These are phyloP conservation scores for Hortaea sp. DNA, from an alignment of 2,329 filamentous ascomycete species.

Conservation along the genomic window DNA sequence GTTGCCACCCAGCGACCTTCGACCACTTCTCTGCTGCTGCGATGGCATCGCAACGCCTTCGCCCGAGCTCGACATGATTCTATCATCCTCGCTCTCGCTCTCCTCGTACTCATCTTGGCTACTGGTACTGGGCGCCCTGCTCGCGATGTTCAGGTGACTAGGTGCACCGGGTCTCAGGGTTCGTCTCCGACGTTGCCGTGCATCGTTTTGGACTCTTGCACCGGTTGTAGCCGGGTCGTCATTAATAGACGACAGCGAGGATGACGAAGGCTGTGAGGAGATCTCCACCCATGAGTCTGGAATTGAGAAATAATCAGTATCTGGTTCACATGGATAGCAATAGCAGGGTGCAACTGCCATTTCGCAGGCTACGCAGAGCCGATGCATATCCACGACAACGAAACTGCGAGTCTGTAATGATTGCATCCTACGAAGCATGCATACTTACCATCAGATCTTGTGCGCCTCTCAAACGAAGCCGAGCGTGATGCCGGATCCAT, in stretches of 20 bases:
- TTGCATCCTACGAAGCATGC: neutral
- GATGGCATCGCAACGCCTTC: slow-evolving; percentile 39
- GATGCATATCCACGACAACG: too few species aligned
- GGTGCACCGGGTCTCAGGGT: slow-evolving; percentile 32
- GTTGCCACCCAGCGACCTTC: slow-evolving; percentile 9
- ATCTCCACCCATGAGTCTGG: slow-evolving; percentile 91
- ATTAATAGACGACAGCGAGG: slow-evolving; percentile 71
- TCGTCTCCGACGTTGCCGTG: slow-evolving; percentile 50
- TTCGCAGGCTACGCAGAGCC: too few species aligned
- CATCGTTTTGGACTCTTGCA: slow-evolving; percentile 60
- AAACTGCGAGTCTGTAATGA: too few species aligned
- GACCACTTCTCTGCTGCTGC: slow-evolving; percentile 7
- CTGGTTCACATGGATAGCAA: neutral
- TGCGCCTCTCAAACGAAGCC: slow-evolving; percentile 20
- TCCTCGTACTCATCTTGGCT: slow-evolving; percentile 94
- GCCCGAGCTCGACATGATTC: slow-evolving; percentile 53
- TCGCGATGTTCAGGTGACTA: slow-evolving; percentile 30
- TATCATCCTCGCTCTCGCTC: slow-evolving; percentile 82
- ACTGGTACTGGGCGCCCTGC: slow-evolving; percentile 45
- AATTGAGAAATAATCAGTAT: slow-evolving; percentile 33
- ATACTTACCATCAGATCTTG: slow-evolving; percentile 21
- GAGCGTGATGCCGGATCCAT: slow-evolving; percentile 18
- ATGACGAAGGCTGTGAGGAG: slow-evolving; percentile 83
- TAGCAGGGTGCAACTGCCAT: too few species aligned
- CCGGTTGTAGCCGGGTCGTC: slow-evolving; percentile 90